Percentiles rank a stretch among this genome's conserved stretches.
Evolutionary conservation across 257 asterid genomes (phyloP).

Genomic region (Eustoma russellianum): DNA sequence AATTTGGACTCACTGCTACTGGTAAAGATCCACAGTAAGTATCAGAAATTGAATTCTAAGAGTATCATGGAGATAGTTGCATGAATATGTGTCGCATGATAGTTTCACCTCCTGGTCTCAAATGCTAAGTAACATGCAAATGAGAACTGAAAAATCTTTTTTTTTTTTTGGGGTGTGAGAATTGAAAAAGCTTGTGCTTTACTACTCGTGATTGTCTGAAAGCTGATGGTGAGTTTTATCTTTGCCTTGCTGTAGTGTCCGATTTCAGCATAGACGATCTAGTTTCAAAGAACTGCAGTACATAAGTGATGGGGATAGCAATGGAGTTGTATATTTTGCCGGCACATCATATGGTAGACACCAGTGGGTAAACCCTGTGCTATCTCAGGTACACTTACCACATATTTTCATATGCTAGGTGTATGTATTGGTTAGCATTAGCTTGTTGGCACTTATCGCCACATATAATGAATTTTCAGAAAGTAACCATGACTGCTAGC

Average conservation of each 20-base stretch:
- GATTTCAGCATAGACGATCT: conserved; percentile 74
- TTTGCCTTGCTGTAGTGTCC: conserved; percentile 24
- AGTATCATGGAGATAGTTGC: neutral
- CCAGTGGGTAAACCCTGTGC: conserved; percentile 92
- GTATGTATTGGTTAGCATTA: conserved; percentile 8
- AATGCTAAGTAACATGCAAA: too few species aligned
- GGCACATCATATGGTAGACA: conserved; percentile 95
- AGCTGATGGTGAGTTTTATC: conserved; percentile 8
- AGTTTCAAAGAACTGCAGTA: conserved; percentile 90
- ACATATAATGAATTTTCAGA: conserved; percentile 32
- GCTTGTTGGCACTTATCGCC: neutral
- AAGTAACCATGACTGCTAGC: conserved; percentile 63
- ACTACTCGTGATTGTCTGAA: too few species aligned
- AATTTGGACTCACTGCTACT: conserved; percentile 35
- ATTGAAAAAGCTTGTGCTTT: neutral
- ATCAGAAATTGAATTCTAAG: neutral
- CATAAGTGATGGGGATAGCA: conserved; percentile 93
- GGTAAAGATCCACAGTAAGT: conserved; percentile 56
- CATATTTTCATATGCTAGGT: neutral
- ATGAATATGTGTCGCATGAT: neutral
- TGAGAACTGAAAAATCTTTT: too few species aligned
- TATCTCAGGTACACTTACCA: conserved; percentile 58
- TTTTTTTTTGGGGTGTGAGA: too few species aligned
- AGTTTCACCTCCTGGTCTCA: neutral
- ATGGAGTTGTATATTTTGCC: conserved; percentile 80